Base-by-base conservation (phyloP, 805 yeast species). In the Helenozyma rhizophorensis region DNA sequence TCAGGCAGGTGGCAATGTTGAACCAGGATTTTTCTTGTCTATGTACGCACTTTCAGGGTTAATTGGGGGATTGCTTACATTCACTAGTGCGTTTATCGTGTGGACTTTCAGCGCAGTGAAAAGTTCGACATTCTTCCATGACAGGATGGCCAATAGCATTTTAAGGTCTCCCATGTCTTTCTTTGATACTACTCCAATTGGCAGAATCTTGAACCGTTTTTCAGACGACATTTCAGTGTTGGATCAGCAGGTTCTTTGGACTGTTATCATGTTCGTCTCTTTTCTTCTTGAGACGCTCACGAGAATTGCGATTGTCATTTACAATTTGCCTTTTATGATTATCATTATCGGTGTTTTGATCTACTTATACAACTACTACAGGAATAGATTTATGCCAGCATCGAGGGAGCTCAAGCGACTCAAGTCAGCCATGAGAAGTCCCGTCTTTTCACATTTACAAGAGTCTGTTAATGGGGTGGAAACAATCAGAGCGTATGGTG, bases 151-250 rank as follows among this genome's bases (percentile, higher is more conserved):
- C 6, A 34, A 39, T 15, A 39, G 55, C 9, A 58, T 63, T 1
- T 48, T 63, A 33, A 50, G 65, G 36, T 54, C 67, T 2, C 70
- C 70, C 16, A 63, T 63, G 70, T 53, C 63, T 11, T 63, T 62
- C 34, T 63, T 62, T 32, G 70, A 63, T 36, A 61, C 67, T 13
- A 63, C 70, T 1, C 70, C 70, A 2, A 47, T 60, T 21, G 70
- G 68, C 3, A 42, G 68, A 41, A 56, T 63, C 21, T 50, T 63
- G 48, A 63, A 63, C 37, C 47, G 68, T 37, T 63, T 63, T 34
- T 45, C 68, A 5, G 65, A 62, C 19, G 70, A 63, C 39, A 56
- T 62, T 5, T 48, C 49, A 27, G 46, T 46, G 4, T 50, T 62
- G 31, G 68, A 64, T 39, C 50, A 51, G 34, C 55, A 52, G 25